Percentiles rank a stretch among this genome's conserved stretches.
These are phyloP conservation scores for Sporisorium graminicola DNA, from an alignment of 1,284 basidiomycete genomes.

Conservation along the genomic window DNA sequence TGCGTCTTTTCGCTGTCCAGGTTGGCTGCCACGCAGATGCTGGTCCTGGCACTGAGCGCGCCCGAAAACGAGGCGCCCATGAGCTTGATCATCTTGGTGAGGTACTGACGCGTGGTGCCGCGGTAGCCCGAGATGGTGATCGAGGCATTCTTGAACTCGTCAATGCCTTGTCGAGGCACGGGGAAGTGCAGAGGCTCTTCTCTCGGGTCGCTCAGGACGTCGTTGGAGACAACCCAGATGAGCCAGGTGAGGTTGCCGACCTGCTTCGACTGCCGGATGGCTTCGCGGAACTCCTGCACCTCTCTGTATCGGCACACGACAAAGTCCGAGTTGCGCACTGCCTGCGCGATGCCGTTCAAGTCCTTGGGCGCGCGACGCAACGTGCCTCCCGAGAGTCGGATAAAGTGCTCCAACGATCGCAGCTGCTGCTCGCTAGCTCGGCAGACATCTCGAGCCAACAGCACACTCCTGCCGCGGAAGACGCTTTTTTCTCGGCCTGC, in stretches of 20 bases:
- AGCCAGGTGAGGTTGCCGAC: constrained; percentile 85
- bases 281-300: constrained; percentile 80
- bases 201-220: constrained; percentile 76
- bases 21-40: constrained; percentile 84
- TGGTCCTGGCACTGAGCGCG: constrained; percentile 78
- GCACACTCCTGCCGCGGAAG: constrained; percentile 42
- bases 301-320: constrained; percentile 78
- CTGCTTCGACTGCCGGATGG: constrained; percentile 75
- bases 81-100: constrained; percentile 81
- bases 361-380: constrained; percentile 40
- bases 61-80: constrained; percentile 85
- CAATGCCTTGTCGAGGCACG: constrained; percentile 71
- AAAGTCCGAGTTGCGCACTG: constrained; percentile 74
- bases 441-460: constrained; percentile 54
- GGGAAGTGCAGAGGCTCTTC: constrained; percentile 78
- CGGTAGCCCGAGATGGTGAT: constrained; percentile 90
- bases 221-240: constrained; percentile 79
- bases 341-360: constrained; percentile 46
- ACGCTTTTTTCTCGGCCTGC: constrained; percentile 18
- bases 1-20: constrained; percentile 80
- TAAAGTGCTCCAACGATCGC: constrained; percentile 69
- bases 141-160: constrained; percentile 72
- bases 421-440: constrained; percentile 64
- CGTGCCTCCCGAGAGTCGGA: constrained; percentile 34
- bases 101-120: constrained; percentile 83